Evolutionary conservation across 306 rosid species (phyloP), one percentile per base, ranked within the genome.

Genomic region (Pterocarpus santalinus): DNA sequence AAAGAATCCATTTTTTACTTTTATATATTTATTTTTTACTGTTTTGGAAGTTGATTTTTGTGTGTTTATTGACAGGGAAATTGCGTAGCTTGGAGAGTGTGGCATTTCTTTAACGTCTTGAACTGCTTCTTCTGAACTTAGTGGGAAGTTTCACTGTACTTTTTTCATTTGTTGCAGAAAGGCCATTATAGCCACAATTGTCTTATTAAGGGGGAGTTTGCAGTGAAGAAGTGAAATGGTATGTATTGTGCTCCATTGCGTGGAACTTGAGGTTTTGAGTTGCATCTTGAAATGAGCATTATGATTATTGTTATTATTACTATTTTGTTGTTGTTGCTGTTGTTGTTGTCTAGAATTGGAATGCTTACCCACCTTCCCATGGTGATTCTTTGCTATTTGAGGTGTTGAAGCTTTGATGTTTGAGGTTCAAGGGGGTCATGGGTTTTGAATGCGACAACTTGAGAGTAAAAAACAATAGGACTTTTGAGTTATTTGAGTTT

Each of bases 161-260:
- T 80, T 39, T 28, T 80, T 35, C 28, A 2, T 16, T 53, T 16
- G 49, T 16, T 64, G 33, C 34, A 10, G 35, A 53, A 62, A 69
- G 57, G 32, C 17, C 22, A 38, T 30, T 63, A 71, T 72, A 72
- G 69, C n/a, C 55, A 44, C 51, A 36, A 36, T 39, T 41, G 79
- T 55, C 34, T 62, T 4, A 3, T 52, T 17, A 62, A 77, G 34
- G 14, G 70, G 65, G 65, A 61, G 75, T 55, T 87, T 81, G 69
- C 32, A 41, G 65, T 69, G 56, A 80, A 79, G 66, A 65, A 46
- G 75, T 32, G 32, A 79, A 76, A 88, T 92, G 97, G 97, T 92
- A 88, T 73, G 87, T 70, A 73, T 84, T 36, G 14, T 6, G 13
- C 46, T 82, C 61, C 73, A 39, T 78, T 80, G 39, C 65, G 68